Evolutionary conservation across 805 yeast species (phyloP).

Genomic region (Kazachstania bromeliacearum): DNA sequence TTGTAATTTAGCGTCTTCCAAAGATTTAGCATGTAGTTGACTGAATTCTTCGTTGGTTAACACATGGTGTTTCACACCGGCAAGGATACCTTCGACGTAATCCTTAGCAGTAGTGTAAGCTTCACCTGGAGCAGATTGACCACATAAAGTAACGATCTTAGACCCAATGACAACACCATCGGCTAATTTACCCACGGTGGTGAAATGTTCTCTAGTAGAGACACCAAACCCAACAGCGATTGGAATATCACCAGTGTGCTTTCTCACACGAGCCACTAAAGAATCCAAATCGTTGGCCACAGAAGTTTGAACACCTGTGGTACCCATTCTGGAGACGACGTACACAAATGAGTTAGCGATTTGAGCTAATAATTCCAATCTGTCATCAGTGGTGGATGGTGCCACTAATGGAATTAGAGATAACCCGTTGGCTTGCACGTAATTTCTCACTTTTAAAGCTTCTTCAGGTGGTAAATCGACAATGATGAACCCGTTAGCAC

Average conservation of each 20-base stretch:
- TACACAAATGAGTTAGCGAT: slow-evolving; percentile 94
- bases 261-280: slow-evolving; percentile 67
- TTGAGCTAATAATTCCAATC: slow-evolving; percentile 65
- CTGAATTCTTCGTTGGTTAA: slow-evolving; percentile 30
- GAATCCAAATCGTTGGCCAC: slow-evolving; percentile 54
- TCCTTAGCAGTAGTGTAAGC: slow-evolving; percentile 55
- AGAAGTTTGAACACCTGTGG: slow-evolving; percentile 77
- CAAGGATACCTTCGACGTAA: slow-evolving; percentile 62
- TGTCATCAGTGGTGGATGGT: slow-evolving; percentile 89
- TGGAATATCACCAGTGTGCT: slow-evolving; percentile 66
- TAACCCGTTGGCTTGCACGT: slow-evolving; percentile 57
- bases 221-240: slow-evolving; percentile 97
- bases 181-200: slow-evolving; percentile 65
- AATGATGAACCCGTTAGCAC: slow-evolving; percentile 89
- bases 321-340: slow-evolving; percentile 96
- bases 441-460: slow-evolving; percentile 75
- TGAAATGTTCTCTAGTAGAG: slow-evolving; percentile 83
- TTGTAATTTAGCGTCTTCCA: slow-evolving; percentile 14
- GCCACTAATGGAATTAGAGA: slow-evolving; percentile 92
- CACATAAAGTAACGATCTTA: slow-evolving; percentile 62
- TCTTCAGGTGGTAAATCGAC: slow-evolving; percentile 98
- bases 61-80: slow-evolving; percentile 37
- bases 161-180: slow-evolving; percentile 98
- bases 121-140: slow-evolving; percentile 49
- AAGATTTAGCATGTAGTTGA: slow-evolving; percentile 27